Conservation (phyloP, 208 protist species). For the Wallacemonas sp. region DNA sequence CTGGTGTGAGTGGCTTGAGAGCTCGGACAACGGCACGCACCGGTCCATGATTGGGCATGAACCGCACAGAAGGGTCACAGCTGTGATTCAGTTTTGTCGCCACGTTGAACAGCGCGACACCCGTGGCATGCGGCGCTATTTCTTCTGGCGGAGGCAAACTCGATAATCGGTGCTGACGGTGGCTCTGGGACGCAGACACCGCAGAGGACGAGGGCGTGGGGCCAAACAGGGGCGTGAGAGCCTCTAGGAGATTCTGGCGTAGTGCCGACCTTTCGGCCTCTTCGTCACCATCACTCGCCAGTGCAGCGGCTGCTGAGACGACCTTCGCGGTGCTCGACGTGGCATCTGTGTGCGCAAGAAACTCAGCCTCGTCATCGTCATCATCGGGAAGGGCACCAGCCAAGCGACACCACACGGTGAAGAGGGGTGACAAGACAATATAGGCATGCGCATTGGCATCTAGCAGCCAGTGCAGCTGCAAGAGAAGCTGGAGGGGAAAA, state of each 20-base stretch:
- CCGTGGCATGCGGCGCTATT: conserved; percentile 20
- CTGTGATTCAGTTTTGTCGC: conserved; percentile 66
- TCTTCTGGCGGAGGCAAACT: conserved; percentile 8
- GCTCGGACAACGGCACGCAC: conserved; percentile 39
- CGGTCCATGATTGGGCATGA: conserved; percentile 31
- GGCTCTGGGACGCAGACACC: too few species aligned
- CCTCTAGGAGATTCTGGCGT: too few species aligned
- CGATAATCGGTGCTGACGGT: neutral
- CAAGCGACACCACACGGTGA: conserved; percentile 33
- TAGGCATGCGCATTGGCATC: conserved; percentile 62
- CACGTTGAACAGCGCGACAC: conserved; percentile 43
- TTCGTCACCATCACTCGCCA: too few species aligned
- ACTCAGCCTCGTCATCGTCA: neutral
- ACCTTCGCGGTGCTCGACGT: neutral
- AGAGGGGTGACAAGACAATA: conserved; percentile 43
- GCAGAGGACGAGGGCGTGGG: neutral
- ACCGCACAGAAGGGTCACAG: conserved; percentile 47
- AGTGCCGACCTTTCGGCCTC: too few species aligned
- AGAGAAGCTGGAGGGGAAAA: conserved; percentile 42
- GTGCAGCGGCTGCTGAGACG: neutral
- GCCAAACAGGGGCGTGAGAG: neutral
- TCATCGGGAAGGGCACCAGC: neutral
- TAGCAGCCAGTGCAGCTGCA: conserved; percentile 43
- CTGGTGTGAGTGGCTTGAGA: conserved; percentile 26
- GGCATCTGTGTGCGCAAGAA: too few species aligned